Base-by-base conservation (phyloP, 1,284 basidiomycete species). In the Ceratobasidium sp. region DNA sequence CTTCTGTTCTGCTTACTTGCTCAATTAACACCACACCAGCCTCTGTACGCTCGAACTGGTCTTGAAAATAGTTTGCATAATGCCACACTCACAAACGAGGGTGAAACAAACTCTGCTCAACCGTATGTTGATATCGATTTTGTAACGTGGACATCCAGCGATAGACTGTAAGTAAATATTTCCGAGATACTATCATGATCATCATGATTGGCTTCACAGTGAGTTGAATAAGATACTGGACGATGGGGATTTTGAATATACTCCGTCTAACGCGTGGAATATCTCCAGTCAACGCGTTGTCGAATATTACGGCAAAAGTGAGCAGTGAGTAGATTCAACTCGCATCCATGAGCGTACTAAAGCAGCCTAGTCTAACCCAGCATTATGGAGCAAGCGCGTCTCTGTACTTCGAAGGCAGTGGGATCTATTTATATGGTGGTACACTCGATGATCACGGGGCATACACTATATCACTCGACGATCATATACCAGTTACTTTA, bases 41-140 rank as follows among this genome's bases (percentile, higher is more conserved):
- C 71, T 17, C 1, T 74, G 17, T 74, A 35, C 13, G 26, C 45
- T 1, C 42, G 47, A 39, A 53, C 58, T 13, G 60, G n/a, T 35
- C 58, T 74, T 8, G 2, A 26, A 39, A 47, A 74, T 53, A 45
- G 71, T 1, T 15, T 74, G 17, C 71, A 74, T n/a, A 74, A 45
- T 0, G 42, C 64, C 26, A 35, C 35, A 2, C 33, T 74, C 11
- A 64, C 58, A 11, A 74, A 74, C 33, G 47, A 74, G 20, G 23
- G 23, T 23, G 58, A 45, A n/a, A 35, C 56, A 11, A 31, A 39
- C 33, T 51, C 47, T 8, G 31, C 31, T 5, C 35, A 39, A 37
- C 58, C 71, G 35, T 63, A 13, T 23, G 58, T 74, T 26, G 71
- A 74, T 33, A 53, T 74, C 33, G 71, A 74, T 54, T 74, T 64